Conservation (phyloP, 352 stramenopile species). For the Globisporangium barbulae region DNA sequence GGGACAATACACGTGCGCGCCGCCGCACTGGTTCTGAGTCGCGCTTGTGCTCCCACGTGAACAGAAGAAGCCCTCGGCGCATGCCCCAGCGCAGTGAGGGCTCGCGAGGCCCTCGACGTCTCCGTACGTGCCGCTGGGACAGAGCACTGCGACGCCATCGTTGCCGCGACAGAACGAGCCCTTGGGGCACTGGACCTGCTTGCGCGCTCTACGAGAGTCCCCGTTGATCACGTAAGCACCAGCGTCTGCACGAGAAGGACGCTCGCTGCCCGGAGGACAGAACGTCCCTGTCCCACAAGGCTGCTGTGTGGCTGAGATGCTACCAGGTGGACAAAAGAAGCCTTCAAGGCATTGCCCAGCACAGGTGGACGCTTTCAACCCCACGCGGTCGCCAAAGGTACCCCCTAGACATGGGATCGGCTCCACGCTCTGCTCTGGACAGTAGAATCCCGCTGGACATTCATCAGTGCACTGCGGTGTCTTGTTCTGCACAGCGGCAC, state of each 20-base stretch:
- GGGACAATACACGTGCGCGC: slow-evolving; percentile 57
- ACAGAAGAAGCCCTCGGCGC: slow-evolving; percentile 58
- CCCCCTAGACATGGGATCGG: slow-evolving; percentile 46
- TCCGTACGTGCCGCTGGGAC: slow-evolving; percentile 65
- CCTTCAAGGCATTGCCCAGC: slow-evolving; percentile 54
- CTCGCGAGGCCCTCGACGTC: slow-evolving; percentile 30
- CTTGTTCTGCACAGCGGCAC: slow-evolving; percentile 23
- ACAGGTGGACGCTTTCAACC: slow-evolving; percentile 39
- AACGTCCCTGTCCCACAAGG: slow-evolving; percentile 33
- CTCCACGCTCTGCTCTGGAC: slow-evolving; percentile 25
- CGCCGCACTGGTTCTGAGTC: slow-evolving; percentile 46
- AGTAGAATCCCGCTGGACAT: slow-evolving; percentile 68
- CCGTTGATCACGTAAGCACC: slow-evolving; percentile 42
- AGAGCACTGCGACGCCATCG: slow-evolving; percentile 29
- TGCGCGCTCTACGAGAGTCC: slow-evolving; percentile 14
- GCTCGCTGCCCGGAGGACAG: slow-evolving; percentile 37
- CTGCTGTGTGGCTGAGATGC: slow-evolving; percentile 34
- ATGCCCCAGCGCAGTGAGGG: slow-evolving; percentile 47
- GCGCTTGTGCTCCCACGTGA: slow-evolving; percentile 34
- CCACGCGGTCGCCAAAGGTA: slow-evolving; percentile 47
- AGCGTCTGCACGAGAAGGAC: slow-evolving; percentile 13
- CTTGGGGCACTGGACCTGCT: slow-evolving; percentile 25
- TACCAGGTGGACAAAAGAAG: slow-evolving; percentile 60
- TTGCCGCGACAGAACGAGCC: slow-evolving; percentile 53
- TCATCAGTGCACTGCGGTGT: slow-evolving; percentile 30